A percentile compares a stretch with the other conserved stretches of the same genome.
Conservation (phyloP, 371 early-diverging fungal species). For the Zychaea mexicana region DNA sequence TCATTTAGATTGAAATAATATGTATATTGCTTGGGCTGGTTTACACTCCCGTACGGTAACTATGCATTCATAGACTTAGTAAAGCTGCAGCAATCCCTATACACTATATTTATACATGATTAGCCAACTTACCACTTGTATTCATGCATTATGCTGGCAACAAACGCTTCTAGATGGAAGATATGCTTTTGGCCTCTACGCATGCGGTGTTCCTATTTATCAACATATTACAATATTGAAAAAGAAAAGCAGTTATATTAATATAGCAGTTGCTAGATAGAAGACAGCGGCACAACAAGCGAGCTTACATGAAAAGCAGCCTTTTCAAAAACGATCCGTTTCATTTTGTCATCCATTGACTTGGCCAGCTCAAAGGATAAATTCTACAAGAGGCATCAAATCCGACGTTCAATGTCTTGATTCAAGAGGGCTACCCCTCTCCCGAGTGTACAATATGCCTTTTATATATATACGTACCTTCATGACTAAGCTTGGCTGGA, state of each 20-base stretch:
- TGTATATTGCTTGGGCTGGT: too few relatives aligned
- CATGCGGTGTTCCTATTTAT: conserved; percentile 85
- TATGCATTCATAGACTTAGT: too few relatives aligned
- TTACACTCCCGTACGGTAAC: too few relatives aligned
- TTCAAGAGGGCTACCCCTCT: too few relatives aligned
- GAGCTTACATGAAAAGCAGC: conserved; percentile 83
- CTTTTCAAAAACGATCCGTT: conserved; percentile 65
- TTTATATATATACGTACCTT: conserved; percentile 56
- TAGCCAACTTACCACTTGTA: conserved; percentile 50
- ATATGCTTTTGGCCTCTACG: conserved; percentile 90
- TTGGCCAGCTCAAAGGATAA: conserved; percentile 74
- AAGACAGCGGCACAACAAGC: too few relatives aligned
- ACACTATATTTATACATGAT: too few relatives aligned
- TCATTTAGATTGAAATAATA: too few relatives aligned
- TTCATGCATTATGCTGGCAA: conserved; percentile 82
- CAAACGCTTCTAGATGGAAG: conserved; percentile 98
- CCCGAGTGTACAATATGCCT: neutral
- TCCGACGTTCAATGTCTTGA: neutral
- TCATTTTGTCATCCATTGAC: conserved; percentile 63
- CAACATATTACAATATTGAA: too few relatives aligned
- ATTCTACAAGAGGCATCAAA: conserved; percentile 32
- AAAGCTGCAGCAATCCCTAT: too few relatives aligned
- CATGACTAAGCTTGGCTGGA: conserved; percentile 83
- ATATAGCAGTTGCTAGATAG: too few relatives aligned
- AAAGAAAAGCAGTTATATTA: too few relatives aligned